Evolutionary conservation across 768 basidiomycete species (phyloP).

Genomic region (Scleroderma bovista): DNA sequence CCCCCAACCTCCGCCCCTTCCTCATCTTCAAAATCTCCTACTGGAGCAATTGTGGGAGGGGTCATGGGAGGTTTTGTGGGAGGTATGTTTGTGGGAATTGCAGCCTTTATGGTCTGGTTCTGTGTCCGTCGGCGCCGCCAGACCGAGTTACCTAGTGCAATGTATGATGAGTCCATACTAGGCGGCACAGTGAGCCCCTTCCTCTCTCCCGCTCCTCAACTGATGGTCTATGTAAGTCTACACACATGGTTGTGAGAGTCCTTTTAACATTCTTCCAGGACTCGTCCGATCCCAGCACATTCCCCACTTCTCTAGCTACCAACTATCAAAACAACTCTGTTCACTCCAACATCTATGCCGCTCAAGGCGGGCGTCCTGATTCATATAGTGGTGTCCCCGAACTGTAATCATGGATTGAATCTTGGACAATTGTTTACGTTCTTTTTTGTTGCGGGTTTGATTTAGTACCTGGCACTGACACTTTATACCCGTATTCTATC

Average conservation of each 20-base stretch:
- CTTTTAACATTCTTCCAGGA: conserved; percentile 20
- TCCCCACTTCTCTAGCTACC: no score
- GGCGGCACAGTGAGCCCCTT: conserved; percentile 8
- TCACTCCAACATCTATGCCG: no score
- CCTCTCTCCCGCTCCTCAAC: conserved; percentile 8
- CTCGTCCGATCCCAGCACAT: no score
- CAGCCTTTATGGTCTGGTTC: conserved; percentile 36
- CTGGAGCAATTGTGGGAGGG: conserved; percentile 36
- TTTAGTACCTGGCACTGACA: no score
- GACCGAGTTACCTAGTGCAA: conserved; percentile 11
- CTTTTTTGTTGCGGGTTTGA: no score
- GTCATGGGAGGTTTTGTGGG: conserved; percentile 44
- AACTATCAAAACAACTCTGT: no score
- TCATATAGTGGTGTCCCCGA: no score
- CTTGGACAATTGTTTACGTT: no score
- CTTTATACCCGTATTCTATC: no score
- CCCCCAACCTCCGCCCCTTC: no score
- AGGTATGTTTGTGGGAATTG: conserved; percentile 41
- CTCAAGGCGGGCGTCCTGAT: no score
- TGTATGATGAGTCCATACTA: not conserved
- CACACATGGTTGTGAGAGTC: not conserved
- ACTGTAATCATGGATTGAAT: no score
- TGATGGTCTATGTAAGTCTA: conserved; percentile 26
- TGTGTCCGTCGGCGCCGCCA: conserved; percentile 21
- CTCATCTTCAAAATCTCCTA: conserved; percentile 5